Base-by-base conservation (phyloP, 768 basidiomycete species). In the Dioszegia hungarica region DNA sequence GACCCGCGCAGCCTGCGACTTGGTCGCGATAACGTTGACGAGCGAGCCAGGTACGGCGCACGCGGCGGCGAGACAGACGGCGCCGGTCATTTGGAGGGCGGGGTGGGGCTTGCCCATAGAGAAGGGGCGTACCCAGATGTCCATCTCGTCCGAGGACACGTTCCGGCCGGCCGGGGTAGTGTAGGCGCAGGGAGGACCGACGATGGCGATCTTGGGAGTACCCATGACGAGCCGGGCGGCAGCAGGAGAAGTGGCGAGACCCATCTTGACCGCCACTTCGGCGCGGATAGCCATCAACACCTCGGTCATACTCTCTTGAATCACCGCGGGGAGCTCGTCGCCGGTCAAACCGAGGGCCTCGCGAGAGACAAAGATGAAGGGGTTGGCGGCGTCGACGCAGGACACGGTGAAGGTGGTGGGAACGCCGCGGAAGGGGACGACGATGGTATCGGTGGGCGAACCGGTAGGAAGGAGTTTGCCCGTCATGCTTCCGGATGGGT, bases 161-260 rank as follows among this genome's bases (percentile, higher is more conserved):
- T 33, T 20, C 10, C 60, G 40, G 38, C 59, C 57, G 0, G 59
- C 29, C 17, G 28, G 17, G 19, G 54, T 66, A n/a, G 31, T 40
- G 46, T 64, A 64, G 41, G 25, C 34, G 10, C 19, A 34, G 10
- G 65, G 67, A 8, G 59, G 50, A 20, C 57, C 68, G 28, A 70
- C 63, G 14, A 70, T 8, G 14, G 62, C 63, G 54, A 70, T 62
- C 48, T 70, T 70, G 8, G 68, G 68, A 10, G 50, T 43, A 3
- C 88, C 83, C 0, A 86, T 87, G 83, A 87, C 84, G 0, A 85
- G 85, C 0, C 87, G 81, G 0, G 87, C 85, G 56, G 83, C 83
- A 12, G 47, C 54, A 3, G 34, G 2, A 10, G 51, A 44, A 10
- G 71, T 87, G 85, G 15, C 84, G 74, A 3, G 84, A 81, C 1